Base-by-base conservation (phyloP, 306 rosid species). In the Malus asiatica region DNA sequence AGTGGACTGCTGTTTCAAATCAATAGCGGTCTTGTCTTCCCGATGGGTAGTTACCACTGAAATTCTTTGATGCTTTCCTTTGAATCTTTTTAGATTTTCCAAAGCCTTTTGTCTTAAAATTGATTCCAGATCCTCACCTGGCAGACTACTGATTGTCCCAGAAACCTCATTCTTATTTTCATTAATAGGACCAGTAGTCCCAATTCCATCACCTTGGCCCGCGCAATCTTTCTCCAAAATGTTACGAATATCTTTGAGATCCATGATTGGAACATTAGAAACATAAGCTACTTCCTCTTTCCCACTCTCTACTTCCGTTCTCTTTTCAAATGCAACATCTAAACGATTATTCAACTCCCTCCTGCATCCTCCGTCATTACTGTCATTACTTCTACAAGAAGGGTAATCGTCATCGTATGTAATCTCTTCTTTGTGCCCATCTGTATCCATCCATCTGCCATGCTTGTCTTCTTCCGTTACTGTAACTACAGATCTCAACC, bases 51-150 rank as follows among this genome's bases (percentile, higher is more conserved):
- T 75, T 80, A 84, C 62, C 69, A 76, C 80, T 67, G 71, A 84
- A 61, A 65, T 72, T 23, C 80, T 76, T 64, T 61, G 86, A 57
- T 25, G 64, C 61, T 70, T 84, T 40, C 89, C 85, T 75, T 77
- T 86, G 78, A 90, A 95, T 81, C 79, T 95, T 87, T 72, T 85
- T 27, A 95, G 73, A 84, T 95, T 95, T 83, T 95, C 97, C 80
- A 95, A 78, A 53, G 97, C 99, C 85, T 67, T 88, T 68, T 83
- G 87, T 70, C 97, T 89, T 84, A 95, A 87, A 86, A 88, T 77
- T 66, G 80, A 82, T 85, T 95, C 99, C 82, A 92, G 76, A 73
- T 90, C 89, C n/a, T 81, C 81, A 55, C 77, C 77, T 68, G 79
- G 72, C 65, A 62, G 62, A 83, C 81, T 75, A 75, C 79, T 81